Evolutionary conservation across 306 rosid genomes (phyloP).

Genomic region (Nissolia schottii): DNA sequence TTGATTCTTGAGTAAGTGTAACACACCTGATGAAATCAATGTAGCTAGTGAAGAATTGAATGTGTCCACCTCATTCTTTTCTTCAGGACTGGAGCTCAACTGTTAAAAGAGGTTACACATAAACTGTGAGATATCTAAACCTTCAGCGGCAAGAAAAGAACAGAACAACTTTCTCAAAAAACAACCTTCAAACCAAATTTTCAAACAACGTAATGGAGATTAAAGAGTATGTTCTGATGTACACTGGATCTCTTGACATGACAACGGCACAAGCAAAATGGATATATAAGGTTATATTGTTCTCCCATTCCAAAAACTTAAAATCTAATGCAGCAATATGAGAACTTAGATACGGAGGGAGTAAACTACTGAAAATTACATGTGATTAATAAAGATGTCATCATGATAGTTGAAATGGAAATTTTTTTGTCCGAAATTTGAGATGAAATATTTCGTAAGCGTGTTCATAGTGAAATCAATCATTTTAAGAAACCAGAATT

Average conservation of each 20-base stretch:
- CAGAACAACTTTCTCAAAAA: background rate
- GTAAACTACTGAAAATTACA: background rate
- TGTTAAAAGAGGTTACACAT: constrained; percentile 40
- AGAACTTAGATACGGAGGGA: background rate
- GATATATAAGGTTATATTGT: too few relatives aligned
- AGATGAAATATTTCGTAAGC: background rate
- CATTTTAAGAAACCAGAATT: background rate
- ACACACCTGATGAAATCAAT: constrained; percentile 75
- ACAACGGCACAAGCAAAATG: too few relatives aligned
- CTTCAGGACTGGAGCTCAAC: constrained; percentile 83
- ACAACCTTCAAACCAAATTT: background rate
- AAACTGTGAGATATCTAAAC: constrained; percentile 31
- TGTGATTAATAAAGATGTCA: background rate
- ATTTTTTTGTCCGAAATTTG: background rate
- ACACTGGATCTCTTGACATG: background rate
- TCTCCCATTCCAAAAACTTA: constrained; percentile 8
- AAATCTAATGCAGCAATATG: background rate
- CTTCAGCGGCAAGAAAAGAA: background rate
- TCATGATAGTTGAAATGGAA: background rate
- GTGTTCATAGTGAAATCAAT: background rate
- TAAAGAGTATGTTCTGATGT: background rate
- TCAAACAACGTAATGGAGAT: constrained; percentile 1
- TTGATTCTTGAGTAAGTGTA: constrained; percentile 3
- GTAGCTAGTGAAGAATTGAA: constrained; percentile 82
- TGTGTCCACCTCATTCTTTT: constrained; percentile 69